Conservation (phyloP, 1,139 yeast genomes). For the Yamadazyma atmosphaerica region DNA sequence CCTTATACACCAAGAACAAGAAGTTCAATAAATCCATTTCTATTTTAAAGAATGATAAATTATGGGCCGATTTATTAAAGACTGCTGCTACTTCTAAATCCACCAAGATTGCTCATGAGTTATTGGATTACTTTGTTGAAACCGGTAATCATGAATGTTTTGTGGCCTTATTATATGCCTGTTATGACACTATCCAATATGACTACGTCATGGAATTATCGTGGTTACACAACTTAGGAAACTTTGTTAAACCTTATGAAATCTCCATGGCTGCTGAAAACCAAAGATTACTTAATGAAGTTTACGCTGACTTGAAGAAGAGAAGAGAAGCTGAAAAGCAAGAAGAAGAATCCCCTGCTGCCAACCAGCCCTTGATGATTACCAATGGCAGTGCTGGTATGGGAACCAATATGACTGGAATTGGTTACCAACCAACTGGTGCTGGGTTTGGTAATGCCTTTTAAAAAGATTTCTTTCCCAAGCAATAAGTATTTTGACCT, state of each 20-base stretch:
- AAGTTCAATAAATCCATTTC: conserved; percentile 89
- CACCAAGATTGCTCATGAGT: conserved; percentile 82
- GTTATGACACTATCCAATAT: conserved; percentile 75
- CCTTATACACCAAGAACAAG: conserved; percentile 89
- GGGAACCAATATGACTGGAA: conserved; percentile 27
- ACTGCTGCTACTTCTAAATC: conserved; percentile 87
- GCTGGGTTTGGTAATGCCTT: conserved; percentile 64
- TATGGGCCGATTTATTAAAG: conserved; percentile 92
- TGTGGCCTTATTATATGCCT: conserved; percentile 83
- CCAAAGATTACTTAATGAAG: conserved; percentile 61
- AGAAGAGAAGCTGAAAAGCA: conserved; percentile 63
- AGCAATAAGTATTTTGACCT: conserved; percentile 1
- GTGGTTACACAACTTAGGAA: conserved; percentile 81
- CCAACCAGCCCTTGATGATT: conserved; percentile 62
- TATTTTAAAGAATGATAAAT: conserved; percentile 84
- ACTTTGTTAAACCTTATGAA: conserved; percentile 87
- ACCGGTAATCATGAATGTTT: conserved; percentile 96
- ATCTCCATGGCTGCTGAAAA: conserved; percentile 83
- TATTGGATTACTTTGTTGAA: conserved; percentile 89
- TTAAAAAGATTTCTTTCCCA: conserved; percentile 18
- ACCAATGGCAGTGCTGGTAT: conserved; percentile 53
- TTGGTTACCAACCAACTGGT: conserved; percentile 67
- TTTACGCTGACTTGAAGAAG: conserved; percentile 68
- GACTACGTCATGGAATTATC: conserved; percentile 88
- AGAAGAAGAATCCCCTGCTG: conserved; percentile 46